Evolutionary conservation across 208 protist species (phyloP).

Genomic region (Trypanosoma congolense): DNA sequence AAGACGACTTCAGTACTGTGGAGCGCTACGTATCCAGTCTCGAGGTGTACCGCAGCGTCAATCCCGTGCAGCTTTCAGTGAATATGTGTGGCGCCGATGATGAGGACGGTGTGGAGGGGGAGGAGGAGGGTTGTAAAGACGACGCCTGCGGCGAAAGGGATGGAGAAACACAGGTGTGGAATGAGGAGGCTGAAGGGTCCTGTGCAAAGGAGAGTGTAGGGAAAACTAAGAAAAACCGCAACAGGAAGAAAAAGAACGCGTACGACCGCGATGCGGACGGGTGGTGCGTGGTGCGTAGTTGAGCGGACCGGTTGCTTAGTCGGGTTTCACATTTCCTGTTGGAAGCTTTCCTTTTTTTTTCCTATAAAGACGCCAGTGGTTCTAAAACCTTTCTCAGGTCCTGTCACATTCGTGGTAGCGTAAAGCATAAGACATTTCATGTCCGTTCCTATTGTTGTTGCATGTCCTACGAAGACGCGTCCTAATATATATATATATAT

Average conservation of each 20-base stretch:
- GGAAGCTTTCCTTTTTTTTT: too few relatives aligned
- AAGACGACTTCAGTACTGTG: slow-evolving; percentile 55
- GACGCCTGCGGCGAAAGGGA: slow-evolving; percentile 4
- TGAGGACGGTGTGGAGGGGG: not conserved
- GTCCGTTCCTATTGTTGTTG: too few relatives aligned
- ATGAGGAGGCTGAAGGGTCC: slow-evolving; percentile 9
- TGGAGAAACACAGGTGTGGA: slow-evolving; percentile 13
- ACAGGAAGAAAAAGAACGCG: slow-evolving; percentile 61
- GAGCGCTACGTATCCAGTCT: slow-evolving; percentile 50
- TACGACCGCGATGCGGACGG: slow-evolving; percentile 53
- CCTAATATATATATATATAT: too few relatives aligned
- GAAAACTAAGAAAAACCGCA: slow-evolving; percentile 17
- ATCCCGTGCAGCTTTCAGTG: slow-evolving; percentile 64
- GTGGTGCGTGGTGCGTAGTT: slow-evolving; percentile 42
- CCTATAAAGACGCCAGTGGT: not conserved
- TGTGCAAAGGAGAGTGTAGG: not conserved
- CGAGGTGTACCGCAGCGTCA: slow-evolving; percentile 48
- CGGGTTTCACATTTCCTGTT: too few relatives aligned
- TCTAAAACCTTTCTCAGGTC: too few relatives aligned
- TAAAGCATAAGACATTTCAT: too few relatives aligned
- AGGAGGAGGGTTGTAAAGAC: slow-evolving; percentile 7
- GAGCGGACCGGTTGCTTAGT: too few relatives aligned
- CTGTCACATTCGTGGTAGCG: too few relatives aligned
- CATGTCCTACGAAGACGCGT: too few relatives aligned
- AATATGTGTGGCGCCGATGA: slow-evolving; percentile 31